These are phyloP conservation scores for Leavenworthia alabamica DNA, from an alignment of 345 rosid genomes.

Conservation along the genomic window DNA sequence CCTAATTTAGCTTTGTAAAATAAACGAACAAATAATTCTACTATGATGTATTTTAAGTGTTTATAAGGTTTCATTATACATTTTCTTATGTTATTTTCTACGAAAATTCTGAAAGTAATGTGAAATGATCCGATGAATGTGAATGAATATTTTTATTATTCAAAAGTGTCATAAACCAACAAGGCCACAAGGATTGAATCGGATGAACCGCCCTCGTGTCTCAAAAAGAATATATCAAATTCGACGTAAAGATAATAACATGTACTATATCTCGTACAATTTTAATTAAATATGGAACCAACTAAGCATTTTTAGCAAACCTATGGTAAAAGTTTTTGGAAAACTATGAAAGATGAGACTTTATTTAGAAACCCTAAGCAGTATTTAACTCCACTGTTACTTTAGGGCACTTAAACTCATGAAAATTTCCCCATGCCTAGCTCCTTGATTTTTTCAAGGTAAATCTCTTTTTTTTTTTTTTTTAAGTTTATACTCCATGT, in stretches of 20 bases:
- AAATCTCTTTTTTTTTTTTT: background rate
- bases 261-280: background rate
- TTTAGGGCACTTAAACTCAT: conserved; percentile 34
- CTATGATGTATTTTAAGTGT: background rate
- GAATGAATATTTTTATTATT: background rate
- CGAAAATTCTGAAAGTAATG: background rate
- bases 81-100: background rate
- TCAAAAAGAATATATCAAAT: conserved; percentile 16
- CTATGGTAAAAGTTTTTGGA: conserved; percentile 20
- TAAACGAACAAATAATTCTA: background rate
- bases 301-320: conserved; percentile 16
- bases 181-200: conserved; percentile 24
- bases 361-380: conserved; percentile 27
- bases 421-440: conserved; percentile 21
- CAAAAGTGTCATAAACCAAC: conserved; percentile 11
- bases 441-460: conserved; percentile 21
- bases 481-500: conserved; percentile 10
- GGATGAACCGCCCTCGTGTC: conserved; percentile 33
- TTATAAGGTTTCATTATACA: background rate
- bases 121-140: background rate
- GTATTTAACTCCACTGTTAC: conserved; percentile 5
- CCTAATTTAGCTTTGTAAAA: background rate
- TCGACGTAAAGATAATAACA: background rate
- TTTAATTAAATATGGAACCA: background rate
- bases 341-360: conserved; percentile 8